phyloP scores from a whole-genome alignment of 768 basidiomycete genomes.

The Melanogaster broomeanus region DNA sequence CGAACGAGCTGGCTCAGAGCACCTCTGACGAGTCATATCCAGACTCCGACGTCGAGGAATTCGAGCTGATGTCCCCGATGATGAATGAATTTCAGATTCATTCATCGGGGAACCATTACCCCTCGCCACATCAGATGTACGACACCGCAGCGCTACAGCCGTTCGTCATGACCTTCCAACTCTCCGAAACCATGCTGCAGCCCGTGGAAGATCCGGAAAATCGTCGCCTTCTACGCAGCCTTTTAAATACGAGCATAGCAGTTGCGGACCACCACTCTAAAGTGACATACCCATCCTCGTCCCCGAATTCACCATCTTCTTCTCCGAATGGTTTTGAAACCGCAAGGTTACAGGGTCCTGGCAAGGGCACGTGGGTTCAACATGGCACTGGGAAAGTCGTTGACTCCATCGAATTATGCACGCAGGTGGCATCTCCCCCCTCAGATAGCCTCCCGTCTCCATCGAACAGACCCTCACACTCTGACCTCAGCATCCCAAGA shows the following conservation, averaged over 20 bases:
- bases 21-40: conserved; percentile 30
- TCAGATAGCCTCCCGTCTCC: no score
- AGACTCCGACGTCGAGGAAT: conserved; percentile 30
- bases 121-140: conserved; percentile 4
- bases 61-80: conserved; percentile 31
- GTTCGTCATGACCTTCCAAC: conserved; percentile 32
- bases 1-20: conserved; percentile 30
- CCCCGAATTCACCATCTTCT: neutral
- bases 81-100: conserved; percentile 32
- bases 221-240: conserved; percentile 15
- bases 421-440: conserved; percentile 5
- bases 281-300: conserved; percentile 4
- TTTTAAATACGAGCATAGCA: conserved; percentile 17
- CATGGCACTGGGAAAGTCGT: conserved; percentile 8
- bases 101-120: conserved; percentile 10
- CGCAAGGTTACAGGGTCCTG: conserved; percentile 18
- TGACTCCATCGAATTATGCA: conserved; percentile 13
- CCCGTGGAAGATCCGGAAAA: conserved; percentile 31
- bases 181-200: conserved; percentile 23
- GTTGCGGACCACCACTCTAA: conserved; percentile 16
- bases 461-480: conserved; percentile 6
- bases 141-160: conserved; percentile 20
- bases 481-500: conserved; percentile 11
- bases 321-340: conserved; percentile 7
- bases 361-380: conserved; percentile 28